Evolutionary conservation across 208 protist species (phyloP), one percentile per base, ranked within the genome.

Genomic region (Angomonas desouzai): DNA sequence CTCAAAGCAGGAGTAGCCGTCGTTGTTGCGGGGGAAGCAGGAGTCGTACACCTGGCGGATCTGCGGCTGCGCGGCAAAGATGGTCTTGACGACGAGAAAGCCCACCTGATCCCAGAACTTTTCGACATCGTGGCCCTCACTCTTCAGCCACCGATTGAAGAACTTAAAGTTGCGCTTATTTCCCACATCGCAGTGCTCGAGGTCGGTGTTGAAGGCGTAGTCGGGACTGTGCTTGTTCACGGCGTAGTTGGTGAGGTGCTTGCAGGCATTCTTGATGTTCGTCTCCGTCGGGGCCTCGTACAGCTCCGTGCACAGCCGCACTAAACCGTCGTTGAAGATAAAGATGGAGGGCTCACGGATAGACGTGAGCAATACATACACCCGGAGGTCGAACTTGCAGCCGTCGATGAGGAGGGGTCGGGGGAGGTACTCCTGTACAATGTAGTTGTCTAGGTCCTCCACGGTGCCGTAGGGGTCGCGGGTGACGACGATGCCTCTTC

Each of bases 161-260:
- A 94, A 96, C 25, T 62, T 51, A 64, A 98, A 94, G 62, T 94
- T 84, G 55, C 97, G 86, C 76, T 98, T 98, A 71, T 92, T 94
- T 45, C 91, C 93, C 29, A 93, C 62, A 56, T 83, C 76, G 51
- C 83, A 77, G 59, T 86, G 80, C 9, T 75, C 72, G 2, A 76
- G 63, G 38, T 97, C 83, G 10, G 76, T 82, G 78, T 97, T 97
- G 64, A 87, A 92, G 25, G 96, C 84, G 76, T 97, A 98, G 20
- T 96, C 72, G 28, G 85, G 71, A 68, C 67, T 94, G 43, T 88
- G 76, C 72, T 98, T 98, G 76, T 98, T 98, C 25, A 99, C 83
- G 28, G 97, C 90, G 78, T 98, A 98, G 87, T 99, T 99, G 36
- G 97, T 99, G 56, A 99, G 77, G 73, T 99, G 97, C 80, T 96